Evolutionary conservation across 768 basidiomycete species (phyloP), one percentile per base, ranked within the genome.

Genomic region (Lactifluus piperatus): DNA sequence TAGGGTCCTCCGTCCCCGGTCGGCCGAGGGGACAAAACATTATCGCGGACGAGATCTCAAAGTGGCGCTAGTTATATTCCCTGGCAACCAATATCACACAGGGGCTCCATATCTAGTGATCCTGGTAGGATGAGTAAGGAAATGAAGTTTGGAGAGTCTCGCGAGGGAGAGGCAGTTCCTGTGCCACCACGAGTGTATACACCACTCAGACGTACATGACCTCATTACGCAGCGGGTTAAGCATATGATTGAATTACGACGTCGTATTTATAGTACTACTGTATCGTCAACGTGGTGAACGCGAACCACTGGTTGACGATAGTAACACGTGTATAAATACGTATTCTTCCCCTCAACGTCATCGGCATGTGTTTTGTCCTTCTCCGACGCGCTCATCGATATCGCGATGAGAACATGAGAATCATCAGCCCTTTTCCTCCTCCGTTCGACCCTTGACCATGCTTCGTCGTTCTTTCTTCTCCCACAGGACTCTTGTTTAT

Each of bases 401-500:
- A n/a, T n/a, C n/a, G n/a, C n/a, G n/a, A n/a, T n/a, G n/a, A n/a
- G n/a, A n/a, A n/a, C n/a, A n/a, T n/a, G n/a, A n/a, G n/a, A n/a
- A n/a, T n/a, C n/a, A n/a, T n/a, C n/a, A n/a, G n/a, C n/a, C n/a
- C n/a, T 16, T 27, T 13, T 13, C n/a, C 51, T 32, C 16, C 45
- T 27, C 24, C 34, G 27, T 36, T n/a, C 32, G 10, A 22, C 27
- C 27, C 32, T 30, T 44, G 54, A 36, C 20, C 34, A 66, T 66
- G 65, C 66, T 69, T 36, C 68, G 66, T 37, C 61, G 67, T 45
- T 37, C 60, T 9, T 52, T 86, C 5, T 77, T 86, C 68, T 83
- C 82, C 9, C 76, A 81, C 56, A 76, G 80, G 41, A 78, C 80
- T 0, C 71, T 88, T 20, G 79, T 76, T 7, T 71, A 79, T 66